A percentile compares a stretch with the other conserved stretches of the same genome.
Evolutionary conservation across 1,139 yeast genomes (phyloP).

Genomic region (Yamadazyma diddensiae): DNA sequence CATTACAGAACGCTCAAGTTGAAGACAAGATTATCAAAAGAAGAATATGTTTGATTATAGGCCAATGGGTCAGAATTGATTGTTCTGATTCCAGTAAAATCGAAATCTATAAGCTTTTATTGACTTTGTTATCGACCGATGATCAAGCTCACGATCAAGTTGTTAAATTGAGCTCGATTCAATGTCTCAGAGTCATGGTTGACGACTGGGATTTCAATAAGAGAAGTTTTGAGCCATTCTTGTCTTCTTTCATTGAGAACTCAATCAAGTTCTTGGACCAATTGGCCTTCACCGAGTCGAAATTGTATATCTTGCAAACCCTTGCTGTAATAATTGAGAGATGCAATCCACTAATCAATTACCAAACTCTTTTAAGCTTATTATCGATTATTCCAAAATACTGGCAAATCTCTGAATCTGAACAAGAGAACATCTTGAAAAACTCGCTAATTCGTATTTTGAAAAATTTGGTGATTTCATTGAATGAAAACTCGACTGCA

Average conservation of each 20-base stretch:
- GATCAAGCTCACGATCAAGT: constrained; percentile 54
- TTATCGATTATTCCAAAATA: constrained; percentile 63
- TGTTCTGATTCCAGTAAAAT: constrained; percentile 58
- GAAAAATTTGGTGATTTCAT: constrained; percentile 60
- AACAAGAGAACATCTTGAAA: constrained; percentile 65
- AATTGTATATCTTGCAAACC: constrained; percentile 65
- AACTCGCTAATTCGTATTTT: constrained; percentile 70
- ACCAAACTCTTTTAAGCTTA: constrained; percentile 49
- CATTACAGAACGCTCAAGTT: constrained; percentile 38
- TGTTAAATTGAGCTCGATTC: constrained; percentile 73
- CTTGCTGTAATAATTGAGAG: constrained; percentile 63
- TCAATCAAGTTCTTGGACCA: constrained; percentile 45
- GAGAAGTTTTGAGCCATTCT: constrained; percentile 61
- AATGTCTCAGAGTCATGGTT: constrained; percentile 62
- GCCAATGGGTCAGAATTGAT: constrained; percentile 77
- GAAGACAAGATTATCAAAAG: constrained; percentile 69
- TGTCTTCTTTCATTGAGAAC: constrained; percentile 51
- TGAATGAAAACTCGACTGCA: constrained; percentile 55
- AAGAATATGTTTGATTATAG: constrained; percentile 69
- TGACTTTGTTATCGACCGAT: constrained; percentile 40
- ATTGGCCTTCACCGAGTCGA: constrained; percentile 67
- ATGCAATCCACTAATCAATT: constrained; percentile 58
- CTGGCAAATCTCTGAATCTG: constrained; percentile 62
- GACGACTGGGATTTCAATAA: constrained; percentile 88
- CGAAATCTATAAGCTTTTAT: constrained; percentile 58